A percentile compares a stretch with the other conserved stretches of the same genome.
These are phyloP conservation scores for Fraxinus sp. DNA, from an alignment of 305 asterid species.

Conservation along the genomic window DNA sequence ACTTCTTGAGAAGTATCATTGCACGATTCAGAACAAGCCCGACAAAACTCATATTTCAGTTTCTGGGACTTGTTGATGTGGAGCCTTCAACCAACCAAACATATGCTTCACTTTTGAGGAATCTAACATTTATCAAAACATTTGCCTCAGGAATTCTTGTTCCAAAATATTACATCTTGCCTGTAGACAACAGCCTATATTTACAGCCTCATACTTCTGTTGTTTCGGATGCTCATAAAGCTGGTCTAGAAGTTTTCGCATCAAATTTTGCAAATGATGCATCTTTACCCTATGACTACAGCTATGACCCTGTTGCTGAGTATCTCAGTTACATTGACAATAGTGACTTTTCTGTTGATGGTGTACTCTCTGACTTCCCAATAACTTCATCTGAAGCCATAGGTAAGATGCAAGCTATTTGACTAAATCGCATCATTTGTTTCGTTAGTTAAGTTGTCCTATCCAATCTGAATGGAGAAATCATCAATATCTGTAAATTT, in stretches of 20 bases:
- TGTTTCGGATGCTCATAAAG: conserved; percentile 54
- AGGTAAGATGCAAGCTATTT: conserved; percentile 42
- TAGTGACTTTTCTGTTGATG: conserved; percentile 59
- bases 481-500: background rate
- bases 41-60: conserved; percentile 53
- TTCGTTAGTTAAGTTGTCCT: background rate
- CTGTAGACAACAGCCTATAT: conserved; percentile 31
- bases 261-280: conserved; percentile 45
- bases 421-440: background rate
- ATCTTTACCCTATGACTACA: conserved; percentile 39
- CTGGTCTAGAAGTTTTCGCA: conserved; percentile 57
- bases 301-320: conserved; percentile 60
- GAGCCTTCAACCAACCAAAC: conserved; percentile 63
- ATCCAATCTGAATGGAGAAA: background rate
- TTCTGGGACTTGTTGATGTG: conserved; percentile 29
- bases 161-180: conserved; percentile 57
- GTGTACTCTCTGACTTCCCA: conserved; percentile 63
- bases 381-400: conserved; percentile 48
- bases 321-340: conserved; percentile 49
- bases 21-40: conserved; percentile 36
- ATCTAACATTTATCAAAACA: conserved; percentile 53
- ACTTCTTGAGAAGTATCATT: conserved; percentile 45
- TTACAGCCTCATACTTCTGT: conserved; percentile 40
- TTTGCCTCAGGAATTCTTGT: conserved; percentile 63
- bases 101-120: conserved; percentile 44